Evolutionary conservation across 805 yeast genomes (phyloP), one percentile per base, ranked within the genome.

Genomic region (Candida silvicultrix): DNA sequence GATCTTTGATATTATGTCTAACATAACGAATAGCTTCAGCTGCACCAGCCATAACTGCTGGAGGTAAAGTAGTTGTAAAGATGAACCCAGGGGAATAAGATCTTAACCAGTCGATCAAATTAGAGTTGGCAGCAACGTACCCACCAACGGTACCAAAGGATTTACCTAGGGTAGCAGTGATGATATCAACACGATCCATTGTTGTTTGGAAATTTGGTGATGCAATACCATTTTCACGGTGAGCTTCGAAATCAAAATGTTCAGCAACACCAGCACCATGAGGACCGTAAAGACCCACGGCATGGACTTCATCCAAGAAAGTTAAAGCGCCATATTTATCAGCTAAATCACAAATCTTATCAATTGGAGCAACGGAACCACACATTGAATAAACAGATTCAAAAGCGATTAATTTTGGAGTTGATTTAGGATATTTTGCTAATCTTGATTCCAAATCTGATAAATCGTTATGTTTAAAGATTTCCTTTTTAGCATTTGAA

Each of bases 201-300:
- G 85, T 85, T 10, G 95, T 81, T 46, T 71, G 66, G 38, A 57
- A 53, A 41, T 68, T 66, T 53, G 80, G 77, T 16, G 78, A 70
- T 14, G 74, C 74, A 55, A 80, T 70, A 54, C 94, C 94, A 15
- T 81, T 66, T 48, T 71, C 63, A 60, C 87, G 78, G 63, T 92
- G 95, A 45, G 82, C 81, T 41, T 87, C 87, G 57, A 89, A 94
- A 68, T 94, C 88, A 59, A 85, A 74, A 65, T 94, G 99, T 68
- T 94, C 99, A 41, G 98, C 97, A 45, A 94, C 98, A 70, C 99
- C 99, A 31, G 97, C 99, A 63, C 99, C 99, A 59, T 87, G 96
- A 49, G 99, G 98, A 59, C 99, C 99, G 64, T 94, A 94, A 83
- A 94, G 78, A 46, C 99, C 99, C 41, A 94, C 98, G 32, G 99